These are phyloP conservation scores for Globisporangium viniferum DNA, from an alignment of 352 stramenopile genomes.

Conservation along the genomic window DNA sequence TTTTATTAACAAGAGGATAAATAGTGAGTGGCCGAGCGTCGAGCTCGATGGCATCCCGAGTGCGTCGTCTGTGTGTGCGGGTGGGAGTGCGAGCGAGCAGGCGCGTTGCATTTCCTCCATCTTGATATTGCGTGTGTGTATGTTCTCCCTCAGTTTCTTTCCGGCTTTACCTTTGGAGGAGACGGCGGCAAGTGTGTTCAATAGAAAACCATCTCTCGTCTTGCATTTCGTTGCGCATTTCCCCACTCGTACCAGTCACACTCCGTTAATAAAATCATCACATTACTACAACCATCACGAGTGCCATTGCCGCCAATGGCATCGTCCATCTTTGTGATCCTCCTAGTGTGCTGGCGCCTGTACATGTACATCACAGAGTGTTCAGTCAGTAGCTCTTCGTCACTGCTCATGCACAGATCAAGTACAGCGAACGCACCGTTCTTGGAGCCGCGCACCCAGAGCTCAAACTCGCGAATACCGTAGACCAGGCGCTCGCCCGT, in stretches of 20 bases:
- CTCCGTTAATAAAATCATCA: not conserved
- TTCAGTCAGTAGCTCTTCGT: not conserved
- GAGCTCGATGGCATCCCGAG: conserved; percentile 10
- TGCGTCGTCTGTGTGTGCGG: conserved; percentile 3
- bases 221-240: conserved; percentile 5
- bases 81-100: not conserved
- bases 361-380: not conserved
- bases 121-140: conserved; percentile 12
- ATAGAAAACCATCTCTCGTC: conserved; percentile 12
- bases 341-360: not conserved
- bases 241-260: not conserved
- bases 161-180: conserved; percentile 3
- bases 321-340: not conserved
- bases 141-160: conserved; percentile 5
- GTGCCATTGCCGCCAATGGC: not conserved
- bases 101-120: conserved; percentile 1
- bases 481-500: conserved; percentile 70
- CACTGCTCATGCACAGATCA: not conserved
- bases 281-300: conserved; percentile 2
- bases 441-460: conserved; percentile 58
- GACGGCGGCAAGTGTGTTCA: conserved; percentile 10
- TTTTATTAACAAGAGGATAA: conserved; percentile 23
- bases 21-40: conserved; percentile 26
- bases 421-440: conserved; percentile 26
- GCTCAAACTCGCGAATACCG: conserved; percentile 74